Evolutionary conservation across 1,284 basidiomycete genomes (phyloP).

Genomic region (Cryptococcus amylolentus): DNA sequence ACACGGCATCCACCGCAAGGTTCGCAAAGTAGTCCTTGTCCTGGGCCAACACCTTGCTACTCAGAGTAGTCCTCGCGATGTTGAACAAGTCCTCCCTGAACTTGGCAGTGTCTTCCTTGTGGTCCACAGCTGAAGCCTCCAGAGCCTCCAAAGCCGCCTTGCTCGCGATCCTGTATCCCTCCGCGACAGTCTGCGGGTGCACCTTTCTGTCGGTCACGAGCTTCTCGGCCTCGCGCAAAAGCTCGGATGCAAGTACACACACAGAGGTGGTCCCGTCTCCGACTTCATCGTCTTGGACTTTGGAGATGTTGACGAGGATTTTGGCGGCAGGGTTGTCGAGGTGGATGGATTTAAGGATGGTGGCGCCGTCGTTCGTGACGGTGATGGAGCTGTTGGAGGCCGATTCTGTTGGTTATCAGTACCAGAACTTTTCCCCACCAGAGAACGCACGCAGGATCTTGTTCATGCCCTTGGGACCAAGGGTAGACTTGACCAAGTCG

Average conservation of each 20-base stretch:
- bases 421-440: neutral
- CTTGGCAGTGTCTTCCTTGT: constrained; percentile 66
- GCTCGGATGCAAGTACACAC: constrained; percentile 86
- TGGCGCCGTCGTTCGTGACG: constrained; percentile 98
- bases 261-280: constrained; percentile 97
- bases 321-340: constrained; percentile 99
- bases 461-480: constrained; percentile 80
- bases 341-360: constrained; percentile 94
- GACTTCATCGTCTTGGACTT: constrained; percentile 98
- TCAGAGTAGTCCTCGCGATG: constrained; percentile 93
- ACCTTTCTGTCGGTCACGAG: constrained; percentile 80
- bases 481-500: constrained; percentile 95
- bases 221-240: constrained; percentile 93
- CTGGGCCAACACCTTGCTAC: constrained; percentile 92
- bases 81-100: constrained; percentile 93
- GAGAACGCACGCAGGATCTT: constrained; percentile 50
- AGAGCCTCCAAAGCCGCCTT: constrained; percentile 79
- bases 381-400: constrained; percentile 86
- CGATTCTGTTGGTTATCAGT: constrained; percentile 63
- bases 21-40: constrained; percentile 99
- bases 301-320: constrained; percentile 99
- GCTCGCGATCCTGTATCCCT: constrained; percentile 93
- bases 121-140: constrained; percentile 74
- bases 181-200: constrained; percentile 99
- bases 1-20: constrained; percentile 93